Conservation (phyloP, 140 eudicot genomes). For the Anethum foeniculum region DNA sequence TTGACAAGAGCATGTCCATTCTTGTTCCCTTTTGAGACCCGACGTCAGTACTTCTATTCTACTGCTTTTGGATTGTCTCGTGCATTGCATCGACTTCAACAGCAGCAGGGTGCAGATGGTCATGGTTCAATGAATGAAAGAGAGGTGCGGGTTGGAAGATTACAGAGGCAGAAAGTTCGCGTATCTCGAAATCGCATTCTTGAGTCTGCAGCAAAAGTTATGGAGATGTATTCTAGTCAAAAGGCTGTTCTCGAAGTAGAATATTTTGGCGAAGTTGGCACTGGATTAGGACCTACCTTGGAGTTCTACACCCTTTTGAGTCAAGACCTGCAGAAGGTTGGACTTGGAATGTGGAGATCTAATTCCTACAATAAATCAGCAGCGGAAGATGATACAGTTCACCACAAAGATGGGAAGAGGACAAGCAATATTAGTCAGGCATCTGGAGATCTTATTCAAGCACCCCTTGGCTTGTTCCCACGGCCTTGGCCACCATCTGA, state of each 20-base stretch:
- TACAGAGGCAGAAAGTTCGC: conserved; percentile 94
- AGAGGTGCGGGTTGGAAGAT: conserved; percentile 66
- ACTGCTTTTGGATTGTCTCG: conserved; percentile 95
- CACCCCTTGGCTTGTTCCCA: conserved; percentile 92
- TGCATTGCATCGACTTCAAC: conserved; percentile 77
- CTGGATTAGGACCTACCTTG: conserved; percentile 94
- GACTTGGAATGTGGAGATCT: conserved; percentile 85
- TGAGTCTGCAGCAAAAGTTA: conserved; percentile 96
- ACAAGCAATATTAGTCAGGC: conserved; percentile 8
- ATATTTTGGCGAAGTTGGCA: conserved; percentile 97
- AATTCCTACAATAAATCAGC: conserved; percentile 28
- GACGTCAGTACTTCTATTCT: conserved; percentile 84
- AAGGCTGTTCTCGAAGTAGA: conserved; percentile 96
- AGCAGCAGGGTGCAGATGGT: conserved; percentile 92
- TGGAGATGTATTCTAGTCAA: conserved; percentile 98
- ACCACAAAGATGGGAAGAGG: conserved; percentile 24
- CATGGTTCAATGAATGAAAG: conserved; percentile 61
- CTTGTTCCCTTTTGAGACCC: conserved; percentile 81
- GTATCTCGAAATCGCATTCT: conserved; percentile 91
- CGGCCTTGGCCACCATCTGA: conserved; percentile 74
- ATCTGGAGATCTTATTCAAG: conserved; percentile 43
- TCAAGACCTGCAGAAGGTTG: conserved; percentile 76
- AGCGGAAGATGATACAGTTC: conserved; percentile 27
- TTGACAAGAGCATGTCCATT: conserved; percentile 88
- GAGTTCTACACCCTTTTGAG: conserved; percentile 91